Evolutionary conservation across 192 early-diverging fungal species (phyloP).

Genomic region (Coemansia sp.): DNA sequence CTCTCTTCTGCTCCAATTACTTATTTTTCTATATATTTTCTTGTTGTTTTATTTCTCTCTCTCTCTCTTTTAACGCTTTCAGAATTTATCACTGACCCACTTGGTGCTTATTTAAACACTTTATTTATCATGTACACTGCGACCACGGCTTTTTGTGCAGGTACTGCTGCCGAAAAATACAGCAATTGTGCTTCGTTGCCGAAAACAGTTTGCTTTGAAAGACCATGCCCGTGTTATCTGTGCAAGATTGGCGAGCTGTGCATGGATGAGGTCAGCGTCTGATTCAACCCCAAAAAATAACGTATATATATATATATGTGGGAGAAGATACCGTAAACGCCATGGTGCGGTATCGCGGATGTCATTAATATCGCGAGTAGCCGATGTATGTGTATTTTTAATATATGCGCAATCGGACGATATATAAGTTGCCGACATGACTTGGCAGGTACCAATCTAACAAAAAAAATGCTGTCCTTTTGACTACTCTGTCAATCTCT

Average conservation of each 20-base stretch:
- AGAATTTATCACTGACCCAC: too few relatives aligned
- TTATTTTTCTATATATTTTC: too few relatives aligned
- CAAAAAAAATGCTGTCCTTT: background rate
- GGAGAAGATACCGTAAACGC: too few relatives aligned
- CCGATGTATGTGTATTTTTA: too few relatives aligned
- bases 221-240: conserved; percentile 27
- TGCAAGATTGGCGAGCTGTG: conserved; percentile 29
- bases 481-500: background rate
- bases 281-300: background rate
- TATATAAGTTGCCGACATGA: too few relatives aligned
- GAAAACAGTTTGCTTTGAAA: conserved; percentile 6
- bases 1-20: too few relatives aligned
- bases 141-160: background rate
- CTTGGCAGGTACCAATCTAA: background rate
- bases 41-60: too few relatives aligned
- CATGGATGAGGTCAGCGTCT: background rate
- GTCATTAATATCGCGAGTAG: too few relatives aligned
- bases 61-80: too few relatives aligned
- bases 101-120: background rate
- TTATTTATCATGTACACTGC: background rate
- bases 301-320: too few relatives aligned
- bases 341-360: too few relatives aligned
- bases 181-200: background rate
- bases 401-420: too few relatives aligned
- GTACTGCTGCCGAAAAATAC: background rate